Evolutionary conservation across 163 green algal genomes (phyloP).

Genomic region (Prototheca wickerhamii): DNA sequence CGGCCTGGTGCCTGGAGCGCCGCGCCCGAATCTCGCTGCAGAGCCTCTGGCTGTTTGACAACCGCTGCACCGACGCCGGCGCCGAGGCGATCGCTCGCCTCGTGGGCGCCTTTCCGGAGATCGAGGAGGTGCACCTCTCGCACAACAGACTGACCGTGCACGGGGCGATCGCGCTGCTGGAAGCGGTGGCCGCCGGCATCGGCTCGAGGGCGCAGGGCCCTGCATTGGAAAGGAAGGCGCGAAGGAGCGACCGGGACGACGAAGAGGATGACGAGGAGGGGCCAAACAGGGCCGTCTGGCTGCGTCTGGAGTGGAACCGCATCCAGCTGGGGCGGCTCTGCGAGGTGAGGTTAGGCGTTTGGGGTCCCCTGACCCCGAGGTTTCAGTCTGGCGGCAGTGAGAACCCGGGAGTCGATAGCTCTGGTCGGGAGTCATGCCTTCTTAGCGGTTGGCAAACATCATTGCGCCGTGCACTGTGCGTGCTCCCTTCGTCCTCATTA

Average conservation of each 20-base stretch:
- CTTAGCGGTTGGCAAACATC: neutral
- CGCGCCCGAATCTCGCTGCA: conserved; percentile 16
- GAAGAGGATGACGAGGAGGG: neutral
- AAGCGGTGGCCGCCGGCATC: no score
- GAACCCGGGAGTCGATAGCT: no score
- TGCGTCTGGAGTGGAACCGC: conserved; percentile 67
- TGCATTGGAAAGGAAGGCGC: no score
- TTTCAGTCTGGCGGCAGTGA: no score
- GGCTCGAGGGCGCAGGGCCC: no score
- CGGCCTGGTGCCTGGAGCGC: conserved; percentile 20
- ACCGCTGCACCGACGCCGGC: conserved; percentile 36
- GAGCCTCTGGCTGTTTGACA: conserved; percentile 64
- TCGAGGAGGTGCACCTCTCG: conserved; percentile 46
- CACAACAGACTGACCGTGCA: conserved; percentile 46
- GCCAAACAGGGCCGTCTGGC: conserved; percentile 44
- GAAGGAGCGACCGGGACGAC: neutral
- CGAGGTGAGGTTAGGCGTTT: conserved; percentile 3
- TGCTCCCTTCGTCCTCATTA: no score
- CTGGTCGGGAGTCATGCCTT: no score
- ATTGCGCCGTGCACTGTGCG: neutral
- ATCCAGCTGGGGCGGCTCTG: conserved; percentile 34
- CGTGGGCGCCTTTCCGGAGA: conserved; percentile 11
- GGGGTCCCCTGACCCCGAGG: no score
- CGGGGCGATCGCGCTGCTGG: conserved; percentile 20
- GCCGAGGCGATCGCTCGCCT: conserved; percentile 25